These are phyloP conservation scores for Aspergillus leporis DNA, from an alignment of 495 filamentous ascomycete species.

Conservation along the genomic window DNA sequence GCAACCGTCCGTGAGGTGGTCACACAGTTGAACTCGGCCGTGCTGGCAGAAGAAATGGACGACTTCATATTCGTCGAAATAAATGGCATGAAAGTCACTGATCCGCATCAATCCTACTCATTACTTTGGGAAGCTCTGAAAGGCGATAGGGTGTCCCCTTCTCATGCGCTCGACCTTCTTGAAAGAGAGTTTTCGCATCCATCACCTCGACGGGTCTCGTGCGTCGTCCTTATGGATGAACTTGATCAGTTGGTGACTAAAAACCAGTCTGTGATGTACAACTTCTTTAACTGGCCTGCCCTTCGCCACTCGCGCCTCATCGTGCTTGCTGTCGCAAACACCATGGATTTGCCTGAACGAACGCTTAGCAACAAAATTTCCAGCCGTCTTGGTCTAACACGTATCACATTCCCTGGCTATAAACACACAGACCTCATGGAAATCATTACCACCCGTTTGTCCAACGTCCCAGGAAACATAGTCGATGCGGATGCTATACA, in stretches of 20 bases:
- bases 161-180: constrained; percentile 86
- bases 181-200: constrained; percentile 91
- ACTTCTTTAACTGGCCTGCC: constrained; percentile 99
- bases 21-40: constrained; percentile 79
- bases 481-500: constrained; percentile 93
- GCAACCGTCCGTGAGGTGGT: constrained; percentile 97
- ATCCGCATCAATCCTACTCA: constrained; percentile 95
- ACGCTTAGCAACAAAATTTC: constrained; percentile 98
- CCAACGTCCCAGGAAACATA: constrained; percentile 82
- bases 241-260: constrained; percentile 97
- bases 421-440: constrained; percentile 97
- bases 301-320: constrained; percentile 88
- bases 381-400: constrained; percentile 80
- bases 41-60: constrained; percentile 87
- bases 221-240: constrained; percentile 99
- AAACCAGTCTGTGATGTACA: constrained; percentile 99
- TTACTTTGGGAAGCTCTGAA: constrained; percentile 95
- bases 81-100: constrained; percentile 99
- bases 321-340: constrained; percentile 96
- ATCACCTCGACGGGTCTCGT: constrained; percentile 85
- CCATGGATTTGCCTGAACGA: constrained; percentile 97
- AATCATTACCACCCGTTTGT: constrained; percentile 88
- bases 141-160: constrained; percentile 86
- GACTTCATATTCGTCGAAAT: constrained; percentile 99
- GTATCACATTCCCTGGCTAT: constrained; percentile 97